Conservation (phyloP, 805 yeast genomes). For the Metschnikowia peoriensis region DNA sequence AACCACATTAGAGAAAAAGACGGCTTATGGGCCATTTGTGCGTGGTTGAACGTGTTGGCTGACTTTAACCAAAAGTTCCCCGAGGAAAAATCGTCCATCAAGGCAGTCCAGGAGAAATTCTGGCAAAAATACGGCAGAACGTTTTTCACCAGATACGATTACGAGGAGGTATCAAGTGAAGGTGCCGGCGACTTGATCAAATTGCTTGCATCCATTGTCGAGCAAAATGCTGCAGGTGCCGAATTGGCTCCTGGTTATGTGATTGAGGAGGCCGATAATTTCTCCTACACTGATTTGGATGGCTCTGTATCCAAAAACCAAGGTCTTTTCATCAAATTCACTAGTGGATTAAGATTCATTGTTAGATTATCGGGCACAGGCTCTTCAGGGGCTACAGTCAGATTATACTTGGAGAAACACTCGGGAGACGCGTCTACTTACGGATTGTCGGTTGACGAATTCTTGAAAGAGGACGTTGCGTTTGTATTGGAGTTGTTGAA, state of each 20-base stretch:
- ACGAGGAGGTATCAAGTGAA: constrained; percentile 74
- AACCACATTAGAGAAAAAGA: constrained; percentile 97
- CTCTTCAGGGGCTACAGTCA: constrained; percentile 94
- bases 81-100: constrained; percentile 59
- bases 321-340: constrained; percentile 81
- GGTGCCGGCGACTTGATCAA: constrained; percentile 72
- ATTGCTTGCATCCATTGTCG: constrained; percentile 34
- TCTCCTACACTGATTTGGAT: constrained; percentile 89
- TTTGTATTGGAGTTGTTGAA: constrained; percentile 66
- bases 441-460: constrained; percentile 59
- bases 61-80: constrained; percentile 67
- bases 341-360: constrained; percentile 79
- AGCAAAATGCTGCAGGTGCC: constrained; percentile 43
- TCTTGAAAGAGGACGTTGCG: constrained; percentile 58
- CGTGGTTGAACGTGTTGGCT: constrained; percentile 95
- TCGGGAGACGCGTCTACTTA: constrained; percentile 55
- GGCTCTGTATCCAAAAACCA: constrained; percentile 87
- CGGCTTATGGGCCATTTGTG: constrained; percentile 96
- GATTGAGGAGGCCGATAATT: constrained; percentile 80
- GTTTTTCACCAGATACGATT: constrained; percentile 95
- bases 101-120: constrained; percentile 76
- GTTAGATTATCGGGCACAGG: constrained; percentile 96
- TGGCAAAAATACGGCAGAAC: constrained; percentile 95
- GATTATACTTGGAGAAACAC: constrained; percentile 87
- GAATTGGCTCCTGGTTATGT: constrained; percentile 46